Conservation (phyloP, 2,329 filamentous ascomycete species). For the Xylariaceae sp. region DNA sequence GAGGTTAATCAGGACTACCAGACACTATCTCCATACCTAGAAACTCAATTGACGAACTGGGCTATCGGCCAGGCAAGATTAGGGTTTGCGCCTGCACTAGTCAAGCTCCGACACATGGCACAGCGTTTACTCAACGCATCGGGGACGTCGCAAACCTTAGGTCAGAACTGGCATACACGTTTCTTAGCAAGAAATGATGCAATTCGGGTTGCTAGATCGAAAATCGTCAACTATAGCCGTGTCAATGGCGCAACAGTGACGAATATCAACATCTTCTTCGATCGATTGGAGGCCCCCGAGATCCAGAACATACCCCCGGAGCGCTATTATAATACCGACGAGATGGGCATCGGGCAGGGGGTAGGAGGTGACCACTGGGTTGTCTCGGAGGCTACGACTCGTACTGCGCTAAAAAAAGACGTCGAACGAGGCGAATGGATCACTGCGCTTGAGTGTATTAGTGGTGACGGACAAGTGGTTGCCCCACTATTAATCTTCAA, state of each 20-base stretch:
- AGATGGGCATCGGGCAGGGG: background rate
- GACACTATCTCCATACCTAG: background rate
- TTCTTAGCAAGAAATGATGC: background rate
- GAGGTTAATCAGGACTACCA: background rate
- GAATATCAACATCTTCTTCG: constrained; percentile 4
- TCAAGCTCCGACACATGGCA: background rate
- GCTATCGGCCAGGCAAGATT: background rate
- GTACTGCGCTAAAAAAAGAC: constrained; percentile 1
- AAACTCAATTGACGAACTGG: background rate
- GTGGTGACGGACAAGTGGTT: background rate
- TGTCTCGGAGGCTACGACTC: background rate
- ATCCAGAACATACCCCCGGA: background rate
- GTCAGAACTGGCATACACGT: background rate
- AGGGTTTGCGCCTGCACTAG: background rate
- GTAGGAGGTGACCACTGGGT: background rate
- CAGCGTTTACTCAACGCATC: background rate
- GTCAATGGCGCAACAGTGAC: background rate
- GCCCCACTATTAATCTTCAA: background rate
- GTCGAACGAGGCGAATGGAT: constrained; percentile 2
- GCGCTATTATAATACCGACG: background rate
- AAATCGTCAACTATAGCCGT: background rate
- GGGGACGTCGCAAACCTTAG: background rate
- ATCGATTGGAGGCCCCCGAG: background rate
- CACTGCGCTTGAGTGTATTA: constrained; percentile 1
- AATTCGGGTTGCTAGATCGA: background rate